Conservation (phyloP, 2,329 filamentous ascomycete species). For the Aspergillus tamarii region DNA sequence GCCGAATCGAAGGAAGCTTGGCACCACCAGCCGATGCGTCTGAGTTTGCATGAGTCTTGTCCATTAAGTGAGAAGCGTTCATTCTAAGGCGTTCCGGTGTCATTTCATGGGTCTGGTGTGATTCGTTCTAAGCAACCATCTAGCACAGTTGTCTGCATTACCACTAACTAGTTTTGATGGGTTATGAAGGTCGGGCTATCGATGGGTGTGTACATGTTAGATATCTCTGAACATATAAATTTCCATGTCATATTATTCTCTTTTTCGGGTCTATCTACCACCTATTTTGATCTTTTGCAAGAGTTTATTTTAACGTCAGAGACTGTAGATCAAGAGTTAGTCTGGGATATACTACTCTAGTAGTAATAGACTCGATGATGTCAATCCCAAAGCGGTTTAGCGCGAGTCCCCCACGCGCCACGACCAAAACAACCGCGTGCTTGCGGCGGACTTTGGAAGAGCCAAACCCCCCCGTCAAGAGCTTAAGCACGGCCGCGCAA, state of each 20-base stretch:
- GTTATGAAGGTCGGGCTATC: conserved; percentile 1
- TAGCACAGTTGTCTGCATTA: conserved; percentile 10
- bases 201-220: conserved; percentile 12
- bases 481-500: conserved; percentile 23
- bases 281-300: not conserved
- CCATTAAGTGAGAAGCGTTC: conserved; percentile 4
- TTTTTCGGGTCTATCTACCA: not conserved
- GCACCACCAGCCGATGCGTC: conserved; percentile 32
- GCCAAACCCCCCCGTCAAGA: conserved; percentile 24
- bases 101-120: conserved; percentile 15
- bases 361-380: not conserved
- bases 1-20: conserved; percentile 72
- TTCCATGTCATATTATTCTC: not conserved
- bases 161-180: conserved; percentile 6
- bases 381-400: conserved; percentile 36
- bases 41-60: conserved; percentile 16
- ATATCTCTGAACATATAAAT: conserved; percentile 9
- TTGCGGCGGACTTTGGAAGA: conserved; percentile 22
- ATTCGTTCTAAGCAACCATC: conserved; percentile 15
- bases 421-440: conserved; percentile 47
- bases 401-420: conserved; percentile 39
- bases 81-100: conserved; percentile 15
- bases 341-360: not conserved
- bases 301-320: not conserved
- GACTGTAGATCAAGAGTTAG: not conserved